Base-by-base conservation (phyloP, 805 yeast species). In the Ogataea degrootiae region DNA sequence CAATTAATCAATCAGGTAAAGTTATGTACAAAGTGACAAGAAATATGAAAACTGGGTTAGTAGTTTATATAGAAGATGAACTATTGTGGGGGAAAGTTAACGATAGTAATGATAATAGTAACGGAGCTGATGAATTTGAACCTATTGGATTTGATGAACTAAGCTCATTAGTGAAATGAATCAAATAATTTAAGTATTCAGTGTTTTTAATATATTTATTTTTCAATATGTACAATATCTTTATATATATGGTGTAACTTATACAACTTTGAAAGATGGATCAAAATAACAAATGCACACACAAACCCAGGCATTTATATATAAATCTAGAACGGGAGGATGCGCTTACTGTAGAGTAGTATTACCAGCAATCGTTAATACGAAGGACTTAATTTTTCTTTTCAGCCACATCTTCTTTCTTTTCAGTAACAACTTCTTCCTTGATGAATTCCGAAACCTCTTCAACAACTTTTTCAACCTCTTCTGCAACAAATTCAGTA, bases 61-160 rank as follows among this genome's bases (percentile, higher is more conserved):
- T 54, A 36, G 70, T 77, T 15, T 87, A 77, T 51, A 72, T 87
- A 6, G 75, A 76, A 34, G 82, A 82, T 40, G 91, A 88, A 54
- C 82, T 87, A 2, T 55, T 89, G 22, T 88, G 51, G 56, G 60
- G 48, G 6, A 49, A 49, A 9, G 45, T 51, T 1, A 9, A 14
- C 15, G 57, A 50, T 9, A 26, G 11, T 9, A 26, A 26, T 26
- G 2, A 26, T 26, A 26, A 26, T 26, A 9, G 11, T 26, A 26
- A 26, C 31, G 11, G 12, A 26, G 31, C 9, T 4, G 67, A 55
- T 2, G 60, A 53, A 4, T 80, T 64, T 59, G 67, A 62, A 44
- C 85, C 86, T 1, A 60, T 75, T 3, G 63, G 68, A 5, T 48
- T 72, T 23, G 69, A 68, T 42, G 66, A 62, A 15, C 38, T 70